Evolutionary conservation across 176 grass and related monocot genomes (phyloP).

Genomic region (Otatea glauca): DNA sequence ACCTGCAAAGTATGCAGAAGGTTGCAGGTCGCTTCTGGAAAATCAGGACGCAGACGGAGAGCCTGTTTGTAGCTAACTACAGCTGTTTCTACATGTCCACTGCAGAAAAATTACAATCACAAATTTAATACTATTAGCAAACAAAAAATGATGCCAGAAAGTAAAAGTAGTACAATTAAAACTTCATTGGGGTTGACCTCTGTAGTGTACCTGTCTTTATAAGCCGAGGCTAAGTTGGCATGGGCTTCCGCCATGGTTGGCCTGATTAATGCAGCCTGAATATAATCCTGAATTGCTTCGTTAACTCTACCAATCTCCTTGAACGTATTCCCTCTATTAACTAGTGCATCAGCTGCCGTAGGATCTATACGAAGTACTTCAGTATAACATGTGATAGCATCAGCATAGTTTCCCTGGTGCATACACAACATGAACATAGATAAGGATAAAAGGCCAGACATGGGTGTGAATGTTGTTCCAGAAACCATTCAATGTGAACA

Average conservation of each 20-base stretch:
- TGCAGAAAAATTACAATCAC: slow-evolving; percentile 41
- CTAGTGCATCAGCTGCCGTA: slow-evolving; percentile 75
- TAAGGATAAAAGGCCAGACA: neutral
- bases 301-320: slow-evolving; percentile 87
- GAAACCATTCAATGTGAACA: neutral
- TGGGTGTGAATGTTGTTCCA: neutral
- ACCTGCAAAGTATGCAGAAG: slow-evolving; percentile 91
- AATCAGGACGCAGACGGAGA: slow-evolving; percentile 71
- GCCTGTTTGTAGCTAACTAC: slow-evolving; percentile 86
- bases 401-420: slow-evolving; percentile 84
- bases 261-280: slow-evolving; percentile 69
- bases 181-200: neutral
- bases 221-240: slow-evolving; percentile 92
- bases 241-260: slow-evolving; percentile 94
- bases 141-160: neutral
- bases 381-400: slow-evolving; percentile 84
- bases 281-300: slow-evolving; percentile 93
- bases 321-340: slow-evolving; percentile 94
- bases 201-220: slow-evolving; percentile 74
- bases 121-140: neutral
- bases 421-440: slow-evolving; percentile 2
- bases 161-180: neutral
- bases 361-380: slow-evolving; percentile 85
- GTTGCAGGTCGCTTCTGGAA: slow-evolving; percentile 91
- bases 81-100: slow-evolving; percentile 76